phyloP scores from a whole-genome alignment of 345 rosid genomes.

The Abelmoschus esculentus region DNA sequence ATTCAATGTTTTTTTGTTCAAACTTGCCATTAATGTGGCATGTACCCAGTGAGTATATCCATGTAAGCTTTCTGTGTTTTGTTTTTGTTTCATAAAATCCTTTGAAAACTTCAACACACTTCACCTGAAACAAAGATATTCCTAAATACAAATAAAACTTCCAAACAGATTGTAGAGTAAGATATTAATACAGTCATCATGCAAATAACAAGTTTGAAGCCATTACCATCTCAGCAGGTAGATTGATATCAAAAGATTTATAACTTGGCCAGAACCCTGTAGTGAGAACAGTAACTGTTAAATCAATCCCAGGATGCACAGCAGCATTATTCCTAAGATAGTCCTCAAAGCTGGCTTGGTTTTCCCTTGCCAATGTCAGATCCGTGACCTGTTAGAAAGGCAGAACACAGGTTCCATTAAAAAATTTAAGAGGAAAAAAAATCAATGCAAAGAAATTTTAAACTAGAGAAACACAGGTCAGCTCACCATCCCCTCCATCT shows the following conservation, averaged over 20 bases:
- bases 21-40: conserved; percentile 57
- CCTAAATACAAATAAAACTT: neutral
- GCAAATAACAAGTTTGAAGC: neutral
- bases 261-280: neutral
- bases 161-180: neutral
- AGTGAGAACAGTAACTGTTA: neutral
- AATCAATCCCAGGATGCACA: neutral
- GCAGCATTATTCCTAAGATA: neutral
- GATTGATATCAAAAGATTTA: neutral
- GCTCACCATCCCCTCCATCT: neutral
- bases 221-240: neutral
- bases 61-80: conserved; percentile 58
- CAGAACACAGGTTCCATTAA: neutral
- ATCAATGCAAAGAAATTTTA: neutral
- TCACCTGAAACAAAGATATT: conserved; percentile 35
- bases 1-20: conserved; percentile 52
- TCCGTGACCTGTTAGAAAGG: neutral
- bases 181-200: neutral
- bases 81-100: conserved; percentile 55
- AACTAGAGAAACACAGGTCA: neutral
- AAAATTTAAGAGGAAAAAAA: neutral
- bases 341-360: neutral
- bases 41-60: conserved; percentile 63
- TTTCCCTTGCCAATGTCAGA: neutral
- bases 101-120: conserved; percentile 54